Conservation (phyloP, 2,329 filamentous ascomycete species). For the Epicoccum nigrum region DNA sequence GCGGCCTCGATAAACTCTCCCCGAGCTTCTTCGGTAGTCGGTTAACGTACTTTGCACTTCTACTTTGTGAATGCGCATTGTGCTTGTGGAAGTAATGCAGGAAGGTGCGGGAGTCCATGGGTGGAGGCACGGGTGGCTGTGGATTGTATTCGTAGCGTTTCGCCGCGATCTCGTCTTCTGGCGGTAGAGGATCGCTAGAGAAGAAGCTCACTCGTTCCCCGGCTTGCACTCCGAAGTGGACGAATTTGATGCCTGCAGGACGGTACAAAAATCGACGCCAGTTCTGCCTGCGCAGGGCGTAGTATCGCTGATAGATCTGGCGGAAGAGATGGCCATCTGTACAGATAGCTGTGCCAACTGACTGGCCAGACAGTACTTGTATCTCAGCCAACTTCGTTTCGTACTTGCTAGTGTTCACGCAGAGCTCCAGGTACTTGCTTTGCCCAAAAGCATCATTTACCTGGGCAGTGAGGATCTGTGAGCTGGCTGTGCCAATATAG, state of each 20-base stretch:
- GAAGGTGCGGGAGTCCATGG: slow-evolving; percentile 20
- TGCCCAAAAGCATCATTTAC: background rate
- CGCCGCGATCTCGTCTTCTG: slow-evolving; percentile 7
- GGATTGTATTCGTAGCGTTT: slow-evolving; percentile 15
- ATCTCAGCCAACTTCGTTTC: slow-evolving; percentile 17
- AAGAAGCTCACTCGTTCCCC: slow-evolving; percentile 11
- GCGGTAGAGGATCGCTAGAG: background rate
- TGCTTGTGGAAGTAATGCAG: slow-evolving; percentile 22
- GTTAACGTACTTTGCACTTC: slow-evolving; percentile 8
- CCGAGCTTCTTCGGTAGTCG: slow-evolving; percentile 21
- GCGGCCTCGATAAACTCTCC: slow-evolving; percentile 4
- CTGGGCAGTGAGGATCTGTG: background rate
- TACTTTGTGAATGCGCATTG: background rate
- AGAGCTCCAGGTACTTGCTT: slow-evolving; percentile 13
- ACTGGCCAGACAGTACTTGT: slow-evolving; percentile 1
- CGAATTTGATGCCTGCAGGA: slow-evolving; percentile 16
- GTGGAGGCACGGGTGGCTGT: slow-evolving; percentile 6
- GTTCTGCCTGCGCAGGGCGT: background rate
- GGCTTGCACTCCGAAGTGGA: slow-evolving; percentile 11
- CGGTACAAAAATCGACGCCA: slow-evolving; percentile 12
- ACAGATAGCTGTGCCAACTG: background rate
- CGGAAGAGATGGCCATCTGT: slow-evolving; percentile 18
- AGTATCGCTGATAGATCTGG: slow-evolving; percentile 16
- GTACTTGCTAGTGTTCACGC: slow-evolving; percentile 11
- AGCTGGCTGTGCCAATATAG: background rate